Evolutionary conservation across 1,284 basidiomycete genomes (phyloP).

Genomic region (Thecaphora thlaspeos): DNA sequence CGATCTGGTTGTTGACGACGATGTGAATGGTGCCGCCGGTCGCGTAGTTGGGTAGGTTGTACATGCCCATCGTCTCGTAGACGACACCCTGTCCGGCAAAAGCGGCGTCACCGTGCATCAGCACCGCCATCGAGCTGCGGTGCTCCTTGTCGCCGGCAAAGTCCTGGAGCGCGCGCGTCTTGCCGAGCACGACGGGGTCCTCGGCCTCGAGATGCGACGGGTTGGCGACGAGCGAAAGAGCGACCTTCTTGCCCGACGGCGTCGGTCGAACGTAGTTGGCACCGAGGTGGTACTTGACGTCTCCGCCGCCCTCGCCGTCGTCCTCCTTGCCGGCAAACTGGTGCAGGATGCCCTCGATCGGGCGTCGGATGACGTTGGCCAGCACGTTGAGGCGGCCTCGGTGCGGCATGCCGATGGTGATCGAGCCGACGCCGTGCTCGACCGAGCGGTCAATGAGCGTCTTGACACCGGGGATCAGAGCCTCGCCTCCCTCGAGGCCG

Average conservation of each 20-base stretch:
- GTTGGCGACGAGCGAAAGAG: conserved; percentile 95
- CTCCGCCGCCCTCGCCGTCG: conserved; percentile 70
- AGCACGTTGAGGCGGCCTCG: conserved; percentile 96
- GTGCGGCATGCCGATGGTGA: conserved; percentile 99
- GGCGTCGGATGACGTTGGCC: conserved; percentile 97
- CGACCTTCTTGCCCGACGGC: conserved; percentile 95
- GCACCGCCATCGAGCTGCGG: conserved; percentile 71
- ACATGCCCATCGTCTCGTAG: conserved; percentile 99
- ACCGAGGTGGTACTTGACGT: conserved; percentile 98
- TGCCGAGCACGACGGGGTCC: conserved; percentile 95
- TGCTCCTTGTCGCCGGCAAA: conserved; percentile 77
- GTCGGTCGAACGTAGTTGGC: conserved; percentile 99
- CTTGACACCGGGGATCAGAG: conserved; percentile 98
- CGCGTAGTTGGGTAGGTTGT: conserved; percentile 90
- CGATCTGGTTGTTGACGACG: conserved; percentile 99
- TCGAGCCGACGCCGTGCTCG: conserved; percentile 88
- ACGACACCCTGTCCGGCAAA: conserved; percentile 98
- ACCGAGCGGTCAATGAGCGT: conserved; percentile 97
- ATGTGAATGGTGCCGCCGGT: conserved; percentile 97
- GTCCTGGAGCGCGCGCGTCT: conserved; percentile 94
- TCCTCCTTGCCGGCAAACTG: conserved; percentile 73
- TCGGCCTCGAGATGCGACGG: conserved; percentile 97
- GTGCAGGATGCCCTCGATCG: conserved; percentile 95
- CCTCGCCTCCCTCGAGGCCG: conserved; percentile 96
- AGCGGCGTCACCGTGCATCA: conserved; percentile 97